These are phyloP conservation scores for Phaeosphaeriaceae sp. DNA, from an alignment of 2,329 filamentous ascomycete species.

Conservation along the genomic window DNA sequence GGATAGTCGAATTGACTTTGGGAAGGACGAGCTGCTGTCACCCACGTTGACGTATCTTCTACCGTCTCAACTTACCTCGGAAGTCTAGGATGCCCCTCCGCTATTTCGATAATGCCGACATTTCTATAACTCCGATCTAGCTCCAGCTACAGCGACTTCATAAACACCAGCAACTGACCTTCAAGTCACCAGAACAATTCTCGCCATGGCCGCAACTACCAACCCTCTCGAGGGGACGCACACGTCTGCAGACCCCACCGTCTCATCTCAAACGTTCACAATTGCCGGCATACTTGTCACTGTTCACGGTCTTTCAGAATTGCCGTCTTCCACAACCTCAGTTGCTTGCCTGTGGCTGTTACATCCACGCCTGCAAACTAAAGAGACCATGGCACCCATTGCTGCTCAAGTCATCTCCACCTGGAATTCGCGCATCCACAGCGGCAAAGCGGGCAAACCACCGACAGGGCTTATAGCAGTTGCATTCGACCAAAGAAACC, in stretches of 20 bases:
- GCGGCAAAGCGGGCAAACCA: conserved; percentile 33
- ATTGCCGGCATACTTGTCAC: conserved; percentile 82
- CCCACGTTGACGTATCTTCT: not conserved
- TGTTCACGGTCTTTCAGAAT: conserved; percentile 80
- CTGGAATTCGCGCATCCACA: conserved; percentile 63
- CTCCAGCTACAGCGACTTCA: not conserved
- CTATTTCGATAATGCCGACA: not conserved
- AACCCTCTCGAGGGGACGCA: conserved; percentile 45
- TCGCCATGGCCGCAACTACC: conserved; percentile 40
- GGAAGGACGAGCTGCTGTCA: not conserved
- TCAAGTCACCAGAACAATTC: not conserved
- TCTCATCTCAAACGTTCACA: conserved; percentile 71
- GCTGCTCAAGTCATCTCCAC: conserved; percentile 72
- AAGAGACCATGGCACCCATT: conserved; percentile 77
- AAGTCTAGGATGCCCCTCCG: not conserved
- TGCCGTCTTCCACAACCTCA: conserved; percentile 61
- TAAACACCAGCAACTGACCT: not conserved
- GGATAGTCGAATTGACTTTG: not conserved
- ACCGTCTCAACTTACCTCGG: not conserved
- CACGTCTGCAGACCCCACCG: conserved; percentile 35
- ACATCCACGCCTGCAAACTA: conserved; percentile 76
- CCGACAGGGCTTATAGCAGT: conserved; percentile 75
- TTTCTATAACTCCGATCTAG: not conserved
- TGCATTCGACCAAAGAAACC: conserved; percentile 91
- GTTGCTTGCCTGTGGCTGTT: conserved; percentile 90